Base-by-base conservation (phyloP, 345 rosid genomes). In the Melastoma malabathricum region DNA sequence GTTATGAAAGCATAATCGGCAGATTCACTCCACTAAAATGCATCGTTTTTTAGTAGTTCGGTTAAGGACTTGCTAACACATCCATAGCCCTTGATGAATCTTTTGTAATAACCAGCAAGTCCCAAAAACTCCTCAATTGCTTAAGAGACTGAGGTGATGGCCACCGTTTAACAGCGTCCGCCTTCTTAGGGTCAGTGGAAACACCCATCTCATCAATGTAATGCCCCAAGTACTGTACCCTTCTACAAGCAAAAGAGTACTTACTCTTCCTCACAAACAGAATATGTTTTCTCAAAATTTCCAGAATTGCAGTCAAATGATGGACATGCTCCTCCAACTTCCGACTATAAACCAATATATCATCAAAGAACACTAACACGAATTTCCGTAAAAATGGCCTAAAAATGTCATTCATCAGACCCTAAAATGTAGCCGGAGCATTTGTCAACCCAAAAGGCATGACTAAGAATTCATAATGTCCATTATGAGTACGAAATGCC, bases 191-290 rank as follows among this genome's bases (percentile, higher is more conserved):
- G 41, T 57, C 31, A 1, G 46, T 25, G 5, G 41, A 7, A 1
- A 57, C 52, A 12, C 60, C 60, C 4, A 10, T 3, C 8, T 46
- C 13, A n/a, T 25, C 7, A 1, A 57, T 17, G 12, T 46, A 10
- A 14, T 57, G 61, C 31, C 54, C 54, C 47, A 57, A 34, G 22
- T 57, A 57, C 3, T 38, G 54, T 2, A 57, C n/a, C 18, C 10
- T 12, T 3, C 7, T 27, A 6, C 15, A 14, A 13, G 3, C 29
- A 57, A 47, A 57, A 2, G 13, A 1, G 22, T 34, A 57, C 13
- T 48, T 57, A 14, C 19, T 48, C 4, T n/a, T 31, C 16, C 46
- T 56, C 6, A 51, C 50, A 46, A 1, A 46, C 10, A 56, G 9
- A 8, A 12, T 34, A 6, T 34, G 41, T 9, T 9, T 13, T 7